Evolutionary conservation across 2,329 filamentous ascomycete species (phyloP).

Genomic region (Dactylellina leptospora): DNA sequence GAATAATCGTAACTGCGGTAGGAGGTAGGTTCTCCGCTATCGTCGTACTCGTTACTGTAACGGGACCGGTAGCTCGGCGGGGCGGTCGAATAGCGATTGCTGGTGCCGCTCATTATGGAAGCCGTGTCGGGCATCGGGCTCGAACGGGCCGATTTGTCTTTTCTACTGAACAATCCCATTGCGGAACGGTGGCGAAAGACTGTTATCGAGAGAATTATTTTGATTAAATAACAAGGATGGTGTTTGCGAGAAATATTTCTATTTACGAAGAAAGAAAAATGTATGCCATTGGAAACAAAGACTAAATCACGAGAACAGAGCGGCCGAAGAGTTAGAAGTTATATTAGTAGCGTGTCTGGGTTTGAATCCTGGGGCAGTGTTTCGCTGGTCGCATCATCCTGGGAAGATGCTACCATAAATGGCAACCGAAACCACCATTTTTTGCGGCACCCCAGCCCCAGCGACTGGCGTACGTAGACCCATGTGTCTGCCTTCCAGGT

Average conservation of each 20-base stretch:
- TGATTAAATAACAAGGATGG: background rate
- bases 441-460: background rate
- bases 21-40: background rate
- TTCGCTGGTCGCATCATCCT: background rate
- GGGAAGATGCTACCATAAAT: conserved; percentile 32
- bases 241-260: background rate
- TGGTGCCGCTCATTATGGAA: background rate
- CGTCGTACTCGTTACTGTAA: background rate
- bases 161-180: conserved; percentile 39
- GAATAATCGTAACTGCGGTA: conserved; percentile 13
- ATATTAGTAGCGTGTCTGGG: conserved; percentile 2
- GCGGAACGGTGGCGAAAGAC: background rate
- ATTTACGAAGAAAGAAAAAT: too few relatives aligned
- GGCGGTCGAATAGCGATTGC: conserved; percentile 5
- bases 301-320: conserved; percentile 2
- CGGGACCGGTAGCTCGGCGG: conserved; percentile 9
- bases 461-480: background rate
- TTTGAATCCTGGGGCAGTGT: background rate
- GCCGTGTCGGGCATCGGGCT: background rate
- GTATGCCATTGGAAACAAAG: too few relatives aligned
- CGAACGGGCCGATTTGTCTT: conserved; percentile 15
- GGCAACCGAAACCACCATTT: conserved; percentile 18
- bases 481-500: background rate
- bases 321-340: background rate
- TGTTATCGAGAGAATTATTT: background rate